These are phyloP conservation scores for Eragrostis curvula DNA, from an alignment of 176 grass and related monocot genomes.

Conservation along the genomic window DNA sequence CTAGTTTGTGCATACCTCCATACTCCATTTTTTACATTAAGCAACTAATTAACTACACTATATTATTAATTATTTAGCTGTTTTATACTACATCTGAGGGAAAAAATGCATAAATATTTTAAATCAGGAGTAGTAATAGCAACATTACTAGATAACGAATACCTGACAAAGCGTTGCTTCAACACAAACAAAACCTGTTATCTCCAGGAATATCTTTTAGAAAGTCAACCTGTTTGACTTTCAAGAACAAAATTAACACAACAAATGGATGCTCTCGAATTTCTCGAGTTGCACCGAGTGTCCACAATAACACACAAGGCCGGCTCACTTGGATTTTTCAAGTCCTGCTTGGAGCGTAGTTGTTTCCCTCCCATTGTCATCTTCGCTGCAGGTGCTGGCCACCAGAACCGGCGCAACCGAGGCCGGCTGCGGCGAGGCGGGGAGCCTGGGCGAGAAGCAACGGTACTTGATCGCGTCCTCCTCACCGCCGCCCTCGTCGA, in stretches of 20 bases:
- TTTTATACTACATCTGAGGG: too few species aligned
- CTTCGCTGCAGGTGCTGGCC: background rate
- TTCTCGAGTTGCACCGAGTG: background rate
- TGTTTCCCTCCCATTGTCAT: background rate
- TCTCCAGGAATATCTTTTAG: too few species aligned
- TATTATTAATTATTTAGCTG: too few species aligned
- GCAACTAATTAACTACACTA: too few species aligned
- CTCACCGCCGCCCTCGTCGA: constrained; percentile 45
- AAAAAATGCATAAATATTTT: too few species aligned
- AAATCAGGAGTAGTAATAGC: too few species aligned
- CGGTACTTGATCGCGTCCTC: constrained; percentile 19
- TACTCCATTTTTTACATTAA: too few species aligned
- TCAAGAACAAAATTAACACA: background rate
- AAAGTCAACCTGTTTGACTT: background rate
- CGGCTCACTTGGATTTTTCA: background rate
- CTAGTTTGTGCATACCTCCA: too few species aligned
- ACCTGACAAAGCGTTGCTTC: too few species aligned
- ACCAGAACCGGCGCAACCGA: background rate
- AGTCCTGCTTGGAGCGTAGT: background rate
- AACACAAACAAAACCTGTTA: too few species aligned
- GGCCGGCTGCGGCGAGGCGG: background rate
- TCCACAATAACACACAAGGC: background rate
- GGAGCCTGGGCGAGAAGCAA: constrained; percentile 48
- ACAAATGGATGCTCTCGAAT: background rate
- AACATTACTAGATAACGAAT: too few species aligned